Evolutionary conservation across 176 grass and related monocot genomes (phyloP).

Genomic region (barley (Hordeum vulgare)): MorexV3_pseudomolecules_assembly NC_058521.1:4342860-4343359

Average conservation of each 20-base stretch:
- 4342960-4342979: conserved; percentile 70
- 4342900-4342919: conserved; percentile 88
- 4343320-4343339: background rate
- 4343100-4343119: conserved; percentile 36
- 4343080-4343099: conserved; percentile 76
- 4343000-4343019: conserved; percentile 74
- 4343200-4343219: background rate
- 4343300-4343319: conserved; percentile 21
- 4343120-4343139: too few species aligned
- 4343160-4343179: background rate
- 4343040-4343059: conserved; percentile 82
- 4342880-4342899: conserved; percentile 85
- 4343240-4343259: conserved; percentile 17
- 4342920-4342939: conserved; percentile 73
- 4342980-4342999: conserved; percentile 66
- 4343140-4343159: too few species aligned
- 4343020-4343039: conserved; percentile 89
- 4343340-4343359: background rate
- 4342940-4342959: conserved; percentile 40
- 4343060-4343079: conserved; percentile 94
- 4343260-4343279: conserved; percentile 12
- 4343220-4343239: conserved; percentile 18
- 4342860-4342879: conserved; percentile 85
- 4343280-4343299: conserved; percentile 14
- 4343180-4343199: conserved; percentile 8